Conservation (phyloP, 345 rosid species). For the Conringia planisiliqua region DNA sequence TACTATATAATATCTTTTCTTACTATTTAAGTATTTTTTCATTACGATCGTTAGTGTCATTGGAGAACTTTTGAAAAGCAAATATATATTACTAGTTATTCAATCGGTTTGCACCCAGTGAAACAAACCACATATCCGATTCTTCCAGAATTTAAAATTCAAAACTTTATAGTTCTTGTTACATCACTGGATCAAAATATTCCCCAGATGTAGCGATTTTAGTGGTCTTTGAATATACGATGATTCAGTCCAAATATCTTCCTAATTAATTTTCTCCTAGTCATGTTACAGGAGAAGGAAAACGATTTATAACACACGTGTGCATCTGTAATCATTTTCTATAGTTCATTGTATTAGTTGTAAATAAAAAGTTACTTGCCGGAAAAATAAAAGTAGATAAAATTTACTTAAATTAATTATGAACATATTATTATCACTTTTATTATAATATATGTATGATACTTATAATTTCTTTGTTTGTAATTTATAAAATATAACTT, state of each 20-base stretch:
- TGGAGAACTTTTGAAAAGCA: neutral
- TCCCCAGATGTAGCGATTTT: slow-evolving; percentile 1
- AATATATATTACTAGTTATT: neutral
- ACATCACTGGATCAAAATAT: neutral
- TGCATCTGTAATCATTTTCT: neutral
- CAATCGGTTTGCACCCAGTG: neutral
- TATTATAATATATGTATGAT: neutral
- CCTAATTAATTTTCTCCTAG: neutral
- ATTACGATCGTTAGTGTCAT: neutral
- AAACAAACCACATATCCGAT: neutral
- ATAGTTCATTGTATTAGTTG: neutral
- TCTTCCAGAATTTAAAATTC: neutral
- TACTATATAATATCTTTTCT: neutral
- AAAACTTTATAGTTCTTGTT: neutral
- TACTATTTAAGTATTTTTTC: neutral
- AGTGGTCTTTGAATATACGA: neutral
- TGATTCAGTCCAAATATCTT: neutral
- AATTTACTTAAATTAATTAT: neutral
- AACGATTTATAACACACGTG: neutral
- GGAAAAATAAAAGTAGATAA: neutral
- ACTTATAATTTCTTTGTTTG: neutral
- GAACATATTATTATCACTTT: neutral
- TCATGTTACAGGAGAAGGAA: neutral
- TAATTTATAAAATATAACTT: neutral
- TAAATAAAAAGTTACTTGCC: neutral